Base-by-base conservation (phyloP, 164 flowering plant species). In the Magnolia kwangsiensis region DNA sequence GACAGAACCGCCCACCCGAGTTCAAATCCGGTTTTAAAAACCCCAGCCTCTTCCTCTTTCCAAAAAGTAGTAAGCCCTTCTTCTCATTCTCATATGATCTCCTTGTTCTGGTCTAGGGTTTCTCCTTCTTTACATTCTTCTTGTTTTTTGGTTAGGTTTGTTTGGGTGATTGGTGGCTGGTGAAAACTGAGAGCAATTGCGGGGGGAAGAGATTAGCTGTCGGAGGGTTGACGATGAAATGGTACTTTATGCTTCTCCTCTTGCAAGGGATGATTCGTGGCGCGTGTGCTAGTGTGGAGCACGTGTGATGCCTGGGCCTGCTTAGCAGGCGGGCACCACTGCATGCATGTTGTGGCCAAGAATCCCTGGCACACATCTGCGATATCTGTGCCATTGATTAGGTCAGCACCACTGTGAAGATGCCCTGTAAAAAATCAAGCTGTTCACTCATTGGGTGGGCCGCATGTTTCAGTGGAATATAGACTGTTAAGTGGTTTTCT, bases 161-260 rank as follows among this genome's bases (percentile, higher is more conserved):
- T 75, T 86, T 90, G 84, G n/a, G 72, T 6, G 87, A 88, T 50
- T 89, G 92, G 94, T 90, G 94, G 94, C 74, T 90, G 79, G 71
- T 80, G 58, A 80, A 78, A 77, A 72, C 87, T 6, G 82, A 80
- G 63, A 76, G 69, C 2, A 87, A 82, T 9, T 71, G 61, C 67
- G 20, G 82, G 37, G 90, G 90, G 59, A 88, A 79, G 76, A 75
- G 76, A 63, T 81, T 90, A 9, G 89, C 86, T 0, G 81, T 88
- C 65, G 89, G 82, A 9, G 94, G 94, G 0, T 69, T 84, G n/a
- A 50, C 85, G 10, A 81, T 81, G 5, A 64, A 21, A 63, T 76
- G 77, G 91, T 87, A 80, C 73, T 81, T 13, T 49, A 49, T 8
- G 9, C 24, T 24, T 67, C 24, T 67, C 16, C 2, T 67, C 18